Conservation (phyloP, 345 rosid genomes). For the Lepidium sativum region DNA sequence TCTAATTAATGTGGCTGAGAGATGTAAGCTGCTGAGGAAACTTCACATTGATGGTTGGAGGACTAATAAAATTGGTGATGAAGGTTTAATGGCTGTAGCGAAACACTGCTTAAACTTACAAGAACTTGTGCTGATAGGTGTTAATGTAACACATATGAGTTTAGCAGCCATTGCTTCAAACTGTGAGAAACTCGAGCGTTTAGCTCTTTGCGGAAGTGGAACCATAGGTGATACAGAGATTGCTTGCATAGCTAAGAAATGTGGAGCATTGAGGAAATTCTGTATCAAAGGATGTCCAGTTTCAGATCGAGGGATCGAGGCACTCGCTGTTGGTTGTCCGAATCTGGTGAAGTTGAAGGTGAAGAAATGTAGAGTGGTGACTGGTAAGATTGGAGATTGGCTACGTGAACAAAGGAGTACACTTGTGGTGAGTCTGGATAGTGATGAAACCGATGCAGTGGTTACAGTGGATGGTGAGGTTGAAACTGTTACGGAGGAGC, state of each 20-base stretch:
- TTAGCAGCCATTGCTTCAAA: conserved; percentile 45
- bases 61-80: conserved; percentile 74
- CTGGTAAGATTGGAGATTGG: conserved; percentile 50
- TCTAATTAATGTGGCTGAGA: conserved; percentile 49
- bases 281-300: conserved; percentile 83
- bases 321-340: conserved; percentile 75
- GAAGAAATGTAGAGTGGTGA: conserved; percentile 76
- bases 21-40: conserved; percentile 63
- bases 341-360: conserved; percentile 75
- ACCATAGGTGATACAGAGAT: conserved; percentile 72
- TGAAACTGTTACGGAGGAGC: conserved; percentile 43
- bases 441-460: conserved; percentile 19
- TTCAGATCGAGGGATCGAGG: conserved; percentile 61
- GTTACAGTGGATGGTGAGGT: conserved; percentile 22
- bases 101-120: conserved; percentile 54
- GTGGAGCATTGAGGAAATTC: conserved; percentile 63
- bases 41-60: conserved; percentile 91
- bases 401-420: conserved; percentile 47
- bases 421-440: conserved; percentile 59
- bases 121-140: conserved; percentile 85
- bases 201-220: conserved; percentile 74
- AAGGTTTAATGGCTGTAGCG: conserved; percentile 67
- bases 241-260: conserved; percentile 68
- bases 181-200: conserved; percentile 61
- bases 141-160: conserved; percentile 61